Evolutionary conservation across 768 basidiomycete genomes (phyloP), one percentile per base, ranked within the genome.

Genomic region (Lentinula detonsa): DNA sequence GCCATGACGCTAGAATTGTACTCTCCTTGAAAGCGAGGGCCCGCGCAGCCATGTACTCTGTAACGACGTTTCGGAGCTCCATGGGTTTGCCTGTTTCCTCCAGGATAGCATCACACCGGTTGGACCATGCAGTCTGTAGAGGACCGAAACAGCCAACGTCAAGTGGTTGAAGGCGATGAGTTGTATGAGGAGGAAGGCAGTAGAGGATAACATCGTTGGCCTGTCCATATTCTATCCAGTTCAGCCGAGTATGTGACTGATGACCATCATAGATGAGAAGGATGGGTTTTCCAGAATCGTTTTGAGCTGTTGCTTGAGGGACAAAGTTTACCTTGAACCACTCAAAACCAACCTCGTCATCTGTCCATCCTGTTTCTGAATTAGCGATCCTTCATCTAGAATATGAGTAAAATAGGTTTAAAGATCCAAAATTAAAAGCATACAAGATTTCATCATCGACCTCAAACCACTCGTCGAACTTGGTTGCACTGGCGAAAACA

Each of bases 241-340:
- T 63, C 21, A 0, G 62, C 33, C 0, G 67, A 71, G 37, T 63
- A 65, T 82, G 80, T 0, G 78, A 81, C 34, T 69, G 70, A 67
- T 82, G 80, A 1, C 79, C 77, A 70, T 81, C 74, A 21, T 70
- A 71, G 31, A 79, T 72, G 21, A 82, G 74, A 0, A 81, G 59
- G 37, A 78, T 74, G 5, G 63, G 66, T n/a, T 71, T 69, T 18
- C 66, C 68, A 1, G 66, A 63, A 0, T 35, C 64, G 35, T 73
- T 71, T 3, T 59, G 65, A 5, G 64, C 39, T 73, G 67, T 1
- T 73, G 78, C 57, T 79, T 68, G 56, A 15, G 56, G 56, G 7
- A 57, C 31, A 18, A 57, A 45, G 5, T n/a, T 23, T 28, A 43
- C 13, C 16, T 21, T 57, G 42, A 57, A 57, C 56, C 56, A 62